Conservation (phyloP, 129 eudicot species). For the Tagetes patula region DNA sequence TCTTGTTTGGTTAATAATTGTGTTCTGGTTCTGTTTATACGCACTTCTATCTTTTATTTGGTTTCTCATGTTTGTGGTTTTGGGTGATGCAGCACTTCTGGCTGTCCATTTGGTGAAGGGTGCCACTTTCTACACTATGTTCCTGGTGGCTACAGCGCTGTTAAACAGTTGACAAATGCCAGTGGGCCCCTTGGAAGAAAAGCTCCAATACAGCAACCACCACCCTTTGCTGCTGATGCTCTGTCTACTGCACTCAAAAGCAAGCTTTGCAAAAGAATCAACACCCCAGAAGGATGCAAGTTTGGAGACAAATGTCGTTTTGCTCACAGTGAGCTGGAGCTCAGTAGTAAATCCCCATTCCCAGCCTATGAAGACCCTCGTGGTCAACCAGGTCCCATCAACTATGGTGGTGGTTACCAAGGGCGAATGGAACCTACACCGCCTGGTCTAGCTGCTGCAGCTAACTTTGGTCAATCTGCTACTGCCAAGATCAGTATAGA, state of each 20-base stretch:
- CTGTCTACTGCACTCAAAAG: conserved; percentile 45
- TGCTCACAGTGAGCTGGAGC: conserved; percentile 65
- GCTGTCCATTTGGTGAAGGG: conserved; percentile 71
- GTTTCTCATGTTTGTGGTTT: conserved; percentile 26
- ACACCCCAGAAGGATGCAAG: conserved; percentile 78
- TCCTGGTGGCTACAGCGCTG: conserved; percentile 68
- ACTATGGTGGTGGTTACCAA: conserved; percentile 41
- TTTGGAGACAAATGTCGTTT: conserved; percentile 70
- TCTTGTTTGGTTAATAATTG: not conserved
- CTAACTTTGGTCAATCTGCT: conserved; percentile 70
- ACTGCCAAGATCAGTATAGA: conserved; percentile 78
- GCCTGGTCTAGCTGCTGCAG: conserved; percentile 43
- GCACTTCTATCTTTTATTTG: not conserved
- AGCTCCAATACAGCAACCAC: conserved; percentile 34
- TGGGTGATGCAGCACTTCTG: conserved; percentile 64
- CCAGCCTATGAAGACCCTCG: conserved; percentile 51
- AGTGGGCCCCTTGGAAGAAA: conserved; percentile 48
- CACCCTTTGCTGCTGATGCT: conserved; percentile 47
- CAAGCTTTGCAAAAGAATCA: conserved; percentile 57
- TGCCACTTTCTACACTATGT: conserved; percentile 72
- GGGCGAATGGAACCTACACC: conserved; percentile 41
- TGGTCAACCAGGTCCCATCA: conserved; percentile 39
- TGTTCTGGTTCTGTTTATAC: not conserved
- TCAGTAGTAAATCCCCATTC: conserved; percentile 31
- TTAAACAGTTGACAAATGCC: conserved; percentile 45